Conservation (phyloP, 495 filamentous ascomycete genomes). For the Geopyxis carbonaria region DNA sequence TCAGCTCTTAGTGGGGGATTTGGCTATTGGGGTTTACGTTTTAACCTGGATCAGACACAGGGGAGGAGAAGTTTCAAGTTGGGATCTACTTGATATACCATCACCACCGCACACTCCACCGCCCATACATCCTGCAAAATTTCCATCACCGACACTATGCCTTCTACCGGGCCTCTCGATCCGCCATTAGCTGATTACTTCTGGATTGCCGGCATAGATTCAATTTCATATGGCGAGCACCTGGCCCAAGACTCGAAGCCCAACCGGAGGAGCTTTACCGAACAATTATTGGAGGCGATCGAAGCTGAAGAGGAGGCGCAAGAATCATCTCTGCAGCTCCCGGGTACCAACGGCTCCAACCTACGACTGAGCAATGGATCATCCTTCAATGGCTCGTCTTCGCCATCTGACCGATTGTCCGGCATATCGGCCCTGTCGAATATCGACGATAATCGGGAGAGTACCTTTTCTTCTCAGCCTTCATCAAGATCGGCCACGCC, state of each 20-base stretch:
- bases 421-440: no score
- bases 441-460: no score
- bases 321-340: slow-evolving; percentile 6
- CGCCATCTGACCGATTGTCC: slow-evolving; percentile 5
- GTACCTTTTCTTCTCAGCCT: no score
- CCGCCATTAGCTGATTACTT: slow-evolving; percentile 92
- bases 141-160: slow-evolving; percentile 2
- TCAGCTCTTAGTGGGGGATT: no score
- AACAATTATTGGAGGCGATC: slow-evolving; percentile 23
- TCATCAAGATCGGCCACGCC: slow-evolving; percentile 4
- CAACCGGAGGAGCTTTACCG: slow-evolving; percentile 21
- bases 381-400: slow-evolving; percentile 11
- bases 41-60: no score
- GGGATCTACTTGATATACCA: no score
- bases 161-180: slow-evolving; percentile 7
- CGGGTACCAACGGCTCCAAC: neutral
- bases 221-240: slow-evolving; percentile 42
- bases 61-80: no score
- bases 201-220: slow-evolving; percentile 91
- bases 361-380: slow-evolving; percentile 13
- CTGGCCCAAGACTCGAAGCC: slow-evolving; percentile 19
- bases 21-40: no score
- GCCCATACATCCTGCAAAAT: no score
- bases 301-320: slow-evolving; percentile 24
- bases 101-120: no score